Conservation (phyloP, 768 basidiomycete species). For the Boletellus sp. region DNA sequence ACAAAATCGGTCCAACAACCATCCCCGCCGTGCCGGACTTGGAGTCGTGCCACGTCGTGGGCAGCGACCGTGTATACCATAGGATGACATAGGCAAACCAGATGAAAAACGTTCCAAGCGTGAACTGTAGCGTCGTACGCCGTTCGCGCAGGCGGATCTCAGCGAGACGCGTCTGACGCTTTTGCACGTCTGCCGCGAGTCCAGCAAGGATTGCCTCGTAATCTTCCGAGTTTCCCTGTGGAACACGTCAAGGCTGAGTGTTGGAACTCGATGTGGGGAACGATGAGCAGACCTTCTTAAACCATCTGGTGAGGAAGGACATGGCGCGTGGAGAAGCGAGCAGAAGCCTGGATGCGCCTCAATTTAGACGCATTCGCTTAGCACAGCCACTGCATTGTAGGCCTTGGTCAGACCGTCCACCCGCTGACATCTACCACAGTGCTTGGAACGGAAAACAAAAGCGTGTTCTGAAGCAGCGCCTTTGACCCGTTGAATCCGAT, state of each 20-base stretch:
- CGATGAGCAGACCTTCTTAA: conserved; percentile 22
- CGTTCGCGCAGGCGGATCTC: conserved; percentile 86
- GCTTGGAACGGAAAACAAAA: background rate
- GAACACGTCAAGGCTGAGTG: background rate
- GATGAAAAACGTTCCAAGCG: conserved; percentile 68
- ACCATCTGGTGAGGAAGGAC: conserved; percentile 30
- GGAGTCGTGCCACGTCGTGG: conserved; percentile 30
- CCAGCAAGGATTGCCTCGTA: conserved; percentile 70
- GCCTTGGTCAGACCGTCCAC: too few species aligned
- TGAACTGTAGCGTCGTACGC: conserved; percentile 69
- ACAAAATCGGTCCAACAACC: conserved; percentile 76
- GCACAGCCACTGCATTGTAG: conserved; percentile 21
- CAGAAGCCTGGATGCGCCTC: conserved; percentile 1
- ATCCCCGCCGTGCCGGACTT: conserved; percentile 45
- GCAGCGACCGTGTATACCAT: conserved; percentile 67
- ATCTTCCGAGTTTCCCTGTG: conserved; percentile 46
- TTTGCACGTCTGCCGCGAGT: conserved; percentile 66
- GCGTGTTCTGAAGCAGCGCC: too few species aligned
- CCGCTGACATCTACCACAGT: background rate
- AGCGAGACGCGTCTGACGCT: conserved; percentile 67
- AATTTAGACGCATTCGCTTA: conserved; percentile 12
- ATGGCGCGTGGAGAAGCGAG: conserved; percentile 16
- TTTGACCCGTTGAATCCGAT: too few species aligned
- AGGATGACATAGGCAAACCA: conserved; percentile 72
- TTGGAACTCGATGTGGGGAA: background rate